Conservation (phyloP, 2,329 filamentous ascomycete genomes). For the Fusarium sp. region DNA sequence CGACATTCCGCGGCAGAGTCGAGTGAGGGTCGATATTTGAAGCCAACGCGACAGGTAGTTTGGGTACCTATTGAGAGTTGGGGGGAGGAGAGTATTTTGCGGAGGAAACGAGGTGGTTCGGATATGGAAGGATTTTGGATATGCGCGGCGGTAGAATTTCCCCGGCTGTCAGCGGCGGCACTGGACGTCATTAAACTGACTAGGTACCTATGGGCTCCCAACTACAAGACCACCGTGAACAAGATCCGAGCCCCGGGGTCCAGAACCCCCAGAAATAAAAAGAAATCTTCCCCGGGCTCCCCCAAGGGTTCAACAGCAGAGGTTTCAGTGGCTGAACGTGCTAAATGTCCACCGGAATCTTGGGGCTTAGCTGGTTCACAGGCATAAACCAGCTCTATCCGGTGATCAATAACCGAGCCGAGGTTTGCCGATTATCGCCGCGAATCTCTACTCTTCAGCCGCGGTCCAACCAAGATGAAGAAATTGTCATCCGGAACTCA, state of each 20-base stretch:
- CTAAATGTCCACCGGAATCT: slow-evolving; percentile 23
- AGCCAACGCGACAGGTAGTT: slow-evolving; percentile 15
- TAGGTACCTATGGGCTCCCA: slow-evolving; percentile 17
- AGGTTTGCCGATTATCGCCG: slow-evolving; percentile 47
- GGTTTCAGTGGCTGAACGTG: slow-evolving; percentile 26
- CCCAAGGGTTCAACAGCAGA: slow-evolving; percentile 9
- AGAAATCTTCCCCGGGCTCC: slow-evolving; percentile 9
- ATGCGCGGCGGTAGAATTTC: slow-evolving; percentile 44
- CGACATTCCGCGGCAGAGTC: slow-evolving; percentile 42
- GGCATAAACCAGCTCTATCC: slow-evolving; percentile 13
- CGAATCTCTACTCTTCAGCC: slow-evolving; percentile 22
- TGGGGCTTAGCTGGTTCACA: slow-evolving; percentile 13
- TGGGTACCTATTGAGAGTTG: slow-evolving; percentile 1
- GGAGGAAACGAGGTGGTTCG: slow-evolving; percentile 24
- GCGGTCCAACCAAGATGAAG: slow-evolving; percentile 17
- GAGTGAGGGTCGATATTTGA: slow-evolving; percentile 6
- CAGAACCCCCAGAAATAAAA: slow-evolving; percentile 28
- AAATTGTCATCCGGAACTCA: slow-evolving; percentile 19
- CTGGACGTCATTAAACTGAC: slow-evolving; percentile 47
- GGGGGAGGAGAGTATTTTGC: slow-evolving; percentile 17
- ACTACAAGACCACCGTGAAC: slow-evolving; percentile 28
- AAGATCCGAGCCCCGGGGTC: slow-evolving; percentile 2
- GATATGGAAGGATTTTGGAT: slow-evolving; percentile 40
- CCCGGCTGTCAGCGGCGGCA: slow-evolving; percentile 43
- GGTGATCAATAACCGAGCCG: slow-evolving; percentile 46